Percentiles rank a stretch among this genome's conserved stretches.
Evolutionary conservation across 164 flowering plant species (phyloP).

Genomic region (Akebia trifoliata): DNA sequence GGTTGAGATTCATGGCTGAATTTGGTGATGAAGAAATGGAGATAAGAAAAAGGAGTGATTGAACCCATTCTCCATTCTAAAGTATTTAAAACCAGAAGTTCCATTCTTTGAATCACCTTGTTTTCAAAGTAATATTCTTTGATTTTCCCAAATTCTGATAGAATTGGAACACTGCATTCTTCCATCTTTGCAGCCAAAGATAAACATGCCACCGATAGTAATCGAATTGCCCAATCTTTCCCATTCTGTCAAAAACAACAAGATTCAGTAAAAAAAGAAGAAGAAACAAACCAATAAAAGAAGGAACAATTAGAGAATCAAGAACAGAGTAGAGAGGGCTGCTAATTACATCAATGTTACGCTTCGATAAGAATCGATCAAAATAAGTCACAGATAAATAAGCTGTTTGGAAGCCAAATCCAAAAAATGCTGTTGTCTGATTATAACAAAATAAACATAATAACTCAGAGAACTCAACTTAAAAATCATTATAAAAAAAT

Average conservation of each 20-base stretch:
- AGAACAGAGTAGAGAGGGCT: background rate
- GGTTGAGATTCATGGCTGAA: conserved; percentile 26
- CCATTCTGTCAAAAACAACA: conserved; percentile 24
- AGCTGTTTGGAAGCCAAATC: conserved; percentile 50
- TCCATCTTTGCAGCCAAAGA: conserved; percentile 73
- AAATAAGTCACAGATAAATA: conserved; percentile 54
- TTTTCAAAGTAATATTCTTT: conserved; percentile 41
- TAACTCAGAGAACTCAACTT: background rate
- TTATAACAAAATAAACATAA: conserved; percentile 4
- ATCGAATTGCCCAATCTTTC: conserved; percentile 53
- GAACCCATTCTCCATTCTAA: conserved; percentile 65
- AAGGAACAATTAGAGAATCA: background rate
- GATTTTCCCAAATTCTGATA: conserved; percentile 36
- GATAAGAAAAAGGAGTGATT: conserved; percentile 57
- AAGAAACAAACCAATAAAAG: background rate
- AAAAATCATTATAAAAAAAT: background rate
- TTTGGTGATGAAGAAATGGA: conserved; percentile 41
- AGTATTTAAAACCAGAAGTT: conserved; percentile 56
- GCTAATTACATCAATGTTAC: conserved; percentile 47
- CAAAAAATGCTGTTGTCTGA: conserved; percentile 47
- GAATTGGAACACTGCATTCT: conserved; percentile 39
- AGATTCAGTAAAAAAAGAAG: conserved; percentile 1
- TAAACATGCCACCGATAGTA: conserved; percentile 59
- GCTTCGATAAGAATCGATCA: conserved; percentile 51
- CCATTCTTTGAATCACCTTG: conserved; percentile 58